Percentiles rank a stretch among this genome's conserved stretches.
phyloP scores from a whole-genome alignment of 306 rosid species.

The Purshia tridentata region DNA sequence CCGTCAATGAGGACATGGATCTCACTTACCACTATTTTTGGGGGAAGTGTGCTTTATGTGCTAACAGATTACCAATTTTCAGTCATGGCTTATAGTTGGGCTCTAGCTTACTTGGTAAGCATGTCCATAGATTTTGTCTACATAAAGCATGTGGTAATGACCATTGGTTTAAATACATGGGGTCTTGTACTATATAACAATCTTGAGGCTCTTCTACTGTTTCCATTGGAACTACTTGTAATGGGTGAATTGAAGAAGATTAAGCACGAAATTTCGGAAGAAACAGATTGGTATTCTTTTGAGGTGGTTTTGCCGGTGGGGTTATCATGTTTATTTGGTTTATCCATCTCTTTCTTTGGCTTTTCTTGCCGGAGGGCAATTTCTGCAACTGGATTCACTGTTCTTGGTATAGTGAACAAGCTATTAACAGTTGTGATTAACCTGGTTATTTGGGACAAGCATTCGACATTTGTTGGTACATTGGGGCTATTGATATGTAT shows the following conservation, averaged over 20 bases:
- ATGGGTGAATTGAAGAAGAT: conserved; percentile 85
- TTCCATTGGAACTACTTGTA: conserved; percentile 66
- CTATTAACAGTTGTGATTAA: conserved; percentile 66
- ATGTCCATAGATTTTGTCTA: conserved; percentile 77
- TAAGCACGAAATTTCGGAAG: conserved; percentile 62
- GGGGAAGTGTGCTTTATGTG: conserved; percentile 73
- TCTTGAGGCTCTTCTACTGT: conserved; percentile 68
- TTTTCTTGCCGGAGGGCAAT: conserved; percentile 84
- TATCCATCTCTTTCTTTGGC: conserved; percentile 76
- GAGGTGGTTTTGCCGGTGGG: conserved; percentile 61
- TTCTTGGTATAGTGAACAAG: conserved; percentile 77
- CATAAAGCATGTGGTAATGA: conserved; percentile 75
- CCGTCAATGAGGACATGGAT: conserved; percentile 63
- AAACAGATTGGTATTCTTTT: conserved; percentile 60
- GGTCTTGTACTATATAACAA: conserved; percentile 74
- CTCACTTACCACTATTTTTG: conserved; percentile 68
- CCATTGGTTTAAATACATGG: conserved; percentile 72
- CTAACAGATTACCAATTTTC: conserved; percentile 72
- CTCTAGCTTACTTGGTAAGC: conserved; percentile 64
- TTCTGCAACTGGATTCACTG: conserved; percentile 74
- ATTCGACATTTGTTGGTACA: conserved; percentile 65
- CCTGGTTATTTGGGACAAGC: conserved; percentile 71
- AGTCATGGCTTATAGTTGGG: conserved; percentile 66
- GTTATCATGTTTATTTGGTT: conserved; percentile 67
- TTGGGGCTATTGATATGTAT: conserved; percentile 68